These are phyloP conservation scores for Alternaria gansuensis DNA, from an alignment of 2,329 filamentous ascomycete genomes.

Conservation along the genomic window DNA sequence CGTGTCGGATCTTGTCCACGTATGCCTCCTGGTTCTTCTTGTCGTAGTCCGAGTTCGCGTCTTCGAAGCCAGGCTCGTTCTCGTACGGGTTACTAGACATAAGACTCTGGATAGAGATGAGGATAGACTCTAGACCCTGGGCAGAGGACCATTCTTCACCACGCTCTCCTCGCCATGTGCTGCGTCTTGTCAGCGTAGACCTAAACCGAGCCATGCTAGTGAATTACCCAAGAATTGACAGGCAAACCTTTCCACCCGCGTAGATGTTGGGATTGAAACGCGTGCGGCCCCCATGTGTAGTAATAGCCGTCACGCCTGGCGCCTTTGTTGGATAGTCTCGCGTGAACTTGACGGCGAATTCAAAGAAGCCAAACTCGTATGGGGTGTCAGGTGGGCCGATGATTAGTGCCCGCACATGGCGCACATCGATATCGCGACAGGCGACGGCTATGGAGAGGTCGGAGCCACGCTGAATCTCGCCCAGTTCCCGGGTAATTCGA, in stretches of 20 bases:
- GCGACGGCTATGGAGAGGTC: constrained; percentile 90
- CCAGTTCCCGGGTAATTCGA: constrained; percentile 87
- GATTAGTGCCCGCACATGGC: constrained; percentile 85
- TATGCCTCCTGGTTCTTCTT: constrained; percentile 79
- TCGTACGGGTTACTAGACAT: constrained; percentile 95
- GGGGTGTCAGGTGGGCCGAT: constrained; percentile 93
- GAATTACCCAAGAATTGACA: constrained; percentile 86
- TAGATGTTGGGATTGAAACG: constrained; percentile 99
- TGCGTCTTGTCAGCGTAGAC: constrained; percentile 51
- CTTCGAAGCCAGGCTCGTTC: constrained; percentile 94
- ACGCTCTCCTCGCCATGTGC: constrained; percentile 89
- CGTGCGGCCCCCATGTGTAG: constrained; percentile 86
- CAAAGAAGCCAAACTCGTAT: constrained; percentile 97
- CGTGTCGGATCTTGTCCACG: constrained; percentile 88
- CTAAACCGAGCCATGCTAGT: not conserved
- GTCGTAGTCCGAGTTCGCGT: constrained; percentile 72
- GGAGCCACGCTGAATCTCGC: constrained; percentile 80
- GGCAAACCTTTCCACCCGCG: constrained; percentile 85
- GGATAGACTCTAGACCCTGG: constrained; percentile 90
- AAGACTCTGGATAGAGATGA: constrained; percentile 94
- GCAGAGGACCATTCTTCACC: constrained; percentile 97
- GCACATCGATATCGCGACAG: constrained; percentile 86
- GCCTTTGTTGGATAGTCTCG: constrained; percentile 82
- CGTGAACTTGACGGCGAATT: constrained; percentile 82
- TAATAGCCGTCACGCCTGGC: constrained; percentile 71